Conservation (phyloP, 2,329 filamentous ascomycete species). For the Apiospora kogelbergensis region DNA sequence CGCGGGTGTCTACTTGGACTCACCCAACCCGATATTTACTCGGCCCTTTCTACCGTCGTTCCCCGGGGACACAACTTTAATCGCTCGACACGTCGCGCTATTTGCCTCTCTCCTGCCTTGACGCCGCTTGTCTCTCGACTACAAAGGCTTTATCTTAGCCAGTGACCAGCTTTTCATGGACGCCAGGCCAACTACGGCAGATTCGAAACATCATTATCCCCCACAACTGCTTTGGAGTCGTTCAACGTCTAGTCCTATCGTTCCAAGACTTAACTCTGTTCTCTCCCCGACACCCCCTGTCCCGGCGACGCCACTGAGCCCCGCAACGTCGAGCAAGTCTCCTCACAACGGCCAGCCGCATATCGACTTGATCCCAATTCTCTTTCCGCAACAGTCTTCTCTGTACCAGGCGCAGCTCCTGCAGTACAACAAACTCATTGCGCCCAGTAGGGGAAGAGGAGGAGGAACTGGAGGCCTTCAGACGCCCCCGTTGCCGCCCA, state of each 20-base stretch:
- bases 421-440: conserved; percentile 66
- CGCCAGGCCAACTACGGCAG: conserved; percentile 48
- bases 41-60: neutral
- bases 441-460: conserved; percentile 53
- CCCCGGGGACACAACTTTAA: neutral
- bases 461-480: conserved; percentile 49
- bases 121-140: conserved; percentile 1
- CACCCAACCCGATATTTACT: neutral
- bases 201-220: conserved; percentile 48
- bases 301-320: neutral
- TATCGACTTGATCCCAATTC: conserved; percentile 55
- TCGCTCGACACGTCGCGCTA: neutral
- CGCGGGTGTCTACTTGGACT: neutral
- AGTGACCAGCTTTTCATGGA: conserved; percentile 47
- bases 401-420: conserved; percentile 63
- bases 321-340: conserved; percentile 23
- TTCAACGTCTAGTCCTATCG: conserved; percentile 34
- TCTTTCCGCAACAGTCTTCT: conserved; percentile 59
- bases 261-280: conserved; percentile 31
- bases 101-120: neutral
- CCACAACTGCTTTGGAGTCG: conserved; percentile 40
- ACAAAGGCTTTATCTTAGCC: conserved; percentile 9
- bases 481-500: conserved; percentile 53
- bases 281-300: conserved; percentile 18
- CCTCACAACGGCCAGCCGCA: conserved; percentile 34